A percentile compares a stretch with the other conserved stretches of the same genome.
phyloP scores from a whole-genome alignment of 2,329 filamentous ascomycete species.

The Ascochyta lentis region DNA sequence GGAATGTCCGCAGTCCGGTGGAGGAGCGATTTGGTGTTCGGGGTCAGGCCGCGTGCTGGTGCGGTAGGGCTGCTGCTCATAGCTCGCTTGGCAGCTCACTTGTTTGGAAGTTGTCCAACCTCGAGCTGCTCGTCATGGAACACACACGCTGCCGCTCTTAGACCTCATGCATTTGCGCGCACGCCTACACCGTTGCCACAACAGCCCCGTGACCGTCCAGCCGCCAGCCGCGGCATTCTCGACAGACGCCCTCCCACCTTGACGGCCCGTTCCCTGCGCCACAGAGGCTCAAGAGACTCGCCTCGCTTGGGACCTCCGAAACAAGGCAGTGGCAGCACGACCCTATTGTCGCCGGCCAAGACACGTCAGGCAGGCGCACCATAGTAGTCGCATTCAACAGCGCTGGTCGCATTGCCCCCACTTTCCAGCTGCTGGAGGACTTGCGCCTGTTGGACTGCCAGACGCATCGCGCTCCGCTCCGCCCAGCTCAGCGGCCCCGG shows the following conservation, averaged over 20 bases:
- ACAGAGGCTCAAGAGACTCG: slow-evolving; percentile 22
- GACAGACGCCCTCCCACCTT: slow-evolving; percentile 6
- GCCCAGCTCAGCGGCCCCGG: slow-evolving; percentile 32
- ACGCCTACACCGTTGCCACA: background rate
- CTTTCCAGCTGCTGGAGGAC: background rate
- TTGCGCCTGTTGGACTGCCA: slow-evolving; percentile 19
- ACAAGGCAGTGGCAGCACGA: slow-evolving; percentile 22
- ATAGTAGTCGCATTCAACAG: slow-evolving; percentile 16
- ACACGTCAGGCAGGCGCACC: slow-evolving; percentile 21
- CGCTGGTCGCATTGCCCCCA: slow-evolving; percentile 17
- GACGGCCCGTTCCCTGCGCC: slow-evolving; percentile 25
- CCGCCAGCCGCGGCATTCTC: background rate
- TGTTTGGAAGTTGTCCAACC: slow-evolving; percentile 9
- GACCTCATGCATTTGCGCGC: background rate
- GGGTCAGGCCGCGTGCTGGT: background rate
- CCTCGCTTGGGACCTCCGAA: slow-evolving; percentile 25
- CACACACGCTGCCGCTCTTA: slow-evolving; percentile 1
- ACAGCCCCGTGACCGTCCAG: background rate
- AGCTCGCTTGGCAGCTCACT: slow-evolving; percentile 12
- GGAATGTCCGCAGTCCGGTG: background rate
- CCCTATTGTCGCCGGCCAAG: slow-evolving; percentile 6
- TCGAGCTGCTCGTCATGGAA: slow-evolving; percentile 13
- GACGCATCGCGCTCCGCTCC: slow-evolving; percentile 21
- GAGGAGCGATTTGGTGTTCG: slow-evolving; percentile 1
- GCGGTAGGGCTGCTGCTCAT: slow-evolving; percentile 10